Evolutionary conservation across 2,329 filamentous ascomycete genomes (phyloP), one percentile per base, ranked within the genome.

Genomic region (Alternaria atra): DNA sequence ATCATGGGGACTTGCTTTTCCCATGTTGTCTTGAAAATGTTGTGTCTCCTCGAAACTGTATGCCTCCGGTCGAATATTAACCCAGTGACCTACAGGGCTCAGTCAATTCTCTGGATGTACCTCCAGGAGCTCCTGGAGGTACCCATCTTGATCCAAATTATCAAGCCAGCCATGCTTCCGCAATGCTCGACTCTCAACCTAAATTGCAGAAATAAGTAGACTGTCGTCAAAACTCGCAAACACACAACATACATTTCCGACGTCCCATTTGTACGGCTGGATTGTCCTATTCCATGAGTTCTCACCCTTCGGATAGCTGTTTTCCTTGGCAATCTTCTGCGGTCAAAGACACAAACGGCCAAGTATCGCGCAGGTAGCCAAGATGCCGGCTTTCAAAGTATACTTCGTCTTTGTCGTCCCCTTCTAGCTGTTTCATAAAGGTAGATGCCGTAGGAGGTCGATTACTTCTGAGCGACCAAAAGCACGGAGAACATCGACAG

Each of bases 361-460:
- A 46, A n/a, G 40, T 37, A 40, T 56, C 47, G 53, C 58, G 58
- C 25, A 60, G 52, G 30, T 53, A 60, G n/a, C n/a, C 47, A 29
- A 52, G 25, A 46, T 44, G 37, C 43, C 34, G 39, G 29, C 52
- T 60, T 32, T 52, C 30, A 2, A 60, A 32, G 15, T 60, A 57
- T 39, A 60, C n/a, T 46, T 57, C 52, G 46, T 60, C 9, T 57
- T 42, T 57, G 30, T 2, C 4, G 23, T 46, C 44, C 40, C 17
- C 13, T 10, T 34, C 40, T 17, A 46, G 23, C 37, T 40, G 46
- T 10, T 46, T 56, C 12, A 56, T 46, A 42, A 62, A 35, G 55
- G 60, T 10, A 62, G 51, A 51, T 62, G 55, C n/a, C 55, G 50
- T 9, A 59, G 32, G 44, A 62, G 55, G 55, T 62, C 55, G 34